Base-by-base conservation (phyloP, 2,329 filamentous ascomycete species). In the Alternaria novae-zelandiae region DNA sequence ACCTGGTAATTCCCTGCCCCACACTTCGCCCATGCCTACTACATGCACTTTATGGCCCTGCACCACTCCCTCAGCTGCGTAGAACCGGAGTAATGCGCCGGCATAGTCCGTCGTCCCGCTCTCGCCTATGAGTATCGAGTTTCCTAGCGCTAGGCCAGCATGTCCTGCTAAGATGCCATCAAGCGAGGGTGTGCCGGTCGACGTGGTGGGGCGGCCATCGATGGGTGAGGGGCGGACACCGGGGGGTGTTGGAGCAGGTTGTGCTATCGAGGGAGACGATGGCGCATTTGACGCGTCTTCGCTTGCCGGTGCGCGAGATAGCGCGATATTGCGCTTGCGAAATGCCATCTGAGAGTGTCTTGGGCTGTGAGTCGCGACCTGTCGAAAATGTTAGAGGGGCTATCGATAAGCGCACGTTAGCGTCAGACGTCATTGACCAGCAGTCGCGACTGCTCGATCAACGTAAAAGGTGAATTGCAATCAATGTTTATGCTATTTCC, bases 81-180 rank as follows among this genome's bases (percentile, higher is more conserved):
- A 99, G 78, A 96, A 97, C 59, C 92, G 88, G 47, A 97, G 81
- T 61, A 98, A 82, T 25, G 92, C 88, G 3, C 94, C 93, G 0
- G 92, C 90, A 82, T 97, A 99, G 78, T 99, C 96, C 0, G 96
- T 99, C 1, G 95, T 97, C 0, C 95, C 95, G 61, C 89, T 91
- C 74, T 99, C 96, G 76, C 95, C 92, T 30, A 97, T 83, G 6
- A 99, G 82, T 1, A 98, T 76, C 0, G 90, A 92, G 17, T 88
- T 93, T 0, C 96, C 96, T 7, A 98, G 84, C 0, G 92, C 89
- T 5, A 98, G 84, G 0, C 96, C 96, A 5, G 90, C 88, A 82
- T 98, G 95, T 0, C 95, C 94, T 44, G 93, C 93, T 1, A 99
- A 84, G 17, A 97, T 85, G 63, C 88, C 88, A 75, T 99, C 96